phyloP scores from a whole-genome alignment of 495 filamentous ascomycete species.

The Lindgomyces ingoldianus region DNA sequence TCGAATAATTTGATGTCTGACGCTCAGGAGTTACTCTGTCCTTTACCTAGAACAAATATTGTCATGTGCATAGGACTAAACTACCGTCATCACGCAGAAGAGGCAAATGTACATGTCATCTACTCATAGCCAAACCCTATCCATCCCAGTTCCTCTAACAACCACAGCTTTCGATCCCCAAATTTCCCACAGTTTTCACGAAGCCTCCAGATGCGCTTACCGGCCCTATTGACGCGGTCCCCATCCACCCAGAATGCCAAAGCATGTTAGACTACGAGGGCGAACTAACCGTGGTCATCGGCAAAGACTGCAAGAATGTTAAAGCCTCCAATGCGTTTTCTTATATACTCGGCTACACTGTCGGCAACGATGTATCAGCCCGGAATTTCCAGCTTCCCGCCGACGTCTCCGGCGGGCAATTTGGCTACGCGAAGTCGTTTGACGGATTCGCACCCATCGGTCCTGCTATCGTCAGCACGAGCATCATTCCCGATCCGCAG shows the following conservation, averaged over 20 bases:
- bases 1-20: neutral
- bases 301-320: slow-evolving; percentile 45
- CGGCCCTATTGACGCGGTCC: slow-evolving; percentile 44
- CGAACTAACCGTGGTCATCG: slow-evolving; percentile 48
- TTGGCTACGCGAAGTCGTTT: slow-evolving; percentile 52
- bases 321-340: slow-evolving; percentile 37
- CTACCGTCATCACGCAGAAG: slow-evolving; percentile 49
- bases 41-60: slow-evolving; percentile 17
- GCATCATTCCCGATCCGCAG: slow-evolving; percentile 38
- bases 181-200: slow-evolving; percentile 48
- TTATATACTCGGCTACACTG: slow-evolving; percentile 52
- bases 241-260: slow-evolving; percentile 46
- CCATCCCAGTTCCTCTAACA: too few relatives aligned
- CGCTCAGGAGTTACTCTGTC: slow-evolving; percentile 27
- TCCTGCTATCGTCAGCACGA: slow-evolving; percentile 43
- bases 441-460: slow-evolving; percentile 54
- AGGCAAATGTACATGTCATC: slow-evolving; percentile 42
- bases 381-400: slow-evolving; percentile 48
- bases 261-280: slow-evolving; percentile 40
- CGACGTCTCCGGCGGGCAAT: slow-evolving; percentile 47
- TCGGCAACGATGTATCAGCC: slow-evolving; percentile 52
- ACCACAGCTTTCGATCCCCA: slow-evolving; percentile 43
- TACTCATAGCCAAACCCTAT: too few relatives aligned
- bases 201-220: slow-evolving; percentile 48
- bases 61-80: slow-evolving; percentile 52